Evolutionary conservation across 2,329 filamentous ascomycete species (phyloP).

Genomic region (Chalaropsis thielavioides): DNA sequence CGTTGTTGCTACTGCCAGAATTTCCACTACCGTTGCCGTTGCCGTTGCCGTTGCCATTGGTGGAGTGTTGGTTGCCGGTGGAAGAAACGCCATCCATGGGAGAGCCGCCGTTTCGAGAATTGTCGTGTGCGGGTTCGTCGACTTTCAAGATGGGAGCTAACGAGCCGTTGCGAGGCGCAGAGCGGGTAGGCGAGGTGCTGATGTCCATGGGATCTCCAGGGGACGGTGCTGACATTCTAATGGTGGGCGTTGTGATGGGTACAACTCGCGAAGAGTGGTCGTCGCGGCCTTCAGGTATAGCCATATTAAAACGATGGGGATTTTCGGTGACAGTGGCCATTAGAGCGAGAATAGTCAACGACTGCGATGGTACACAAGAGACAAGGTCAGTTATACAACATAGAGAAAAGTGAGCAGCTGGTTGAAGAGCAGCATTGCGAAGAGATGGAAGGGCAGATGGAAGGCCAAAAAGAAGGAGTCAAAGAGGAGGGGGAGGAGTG

Average conservation of each 20-base stretch:
- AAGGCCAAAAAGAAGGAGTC: neutral
- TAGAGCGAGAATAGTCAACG: neutral
- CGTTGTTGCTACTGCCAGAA: constrained; percentile 21
- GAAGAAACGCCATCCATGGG: constrained; percentile 20
- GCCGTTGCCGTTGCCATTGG: neutral
- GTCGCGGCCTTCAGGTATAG: constrained; percentile 15
- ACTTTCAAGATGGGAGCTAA: constrained; percentile 9
- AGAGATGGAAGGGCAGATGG: neutral
- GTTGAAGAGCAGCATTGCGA: neutral
- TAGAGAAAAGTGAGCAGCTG: neutral
- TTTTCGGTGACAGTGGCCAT: constrained; percentile 19
- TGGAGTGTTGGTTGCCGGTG: neutral
- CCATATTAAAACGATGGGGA: constrained; percentile 17
- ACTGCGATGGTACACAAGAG: neutral
- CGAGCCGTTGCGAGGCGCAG: constrained; percentile 19
- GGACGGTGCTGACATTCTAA: constrained; percentile 44
- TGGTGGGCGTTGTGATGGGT: constrained; percentile 43
- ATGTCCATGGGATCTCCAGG: constrained; percentile 49
- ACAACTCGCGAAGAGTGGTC: constrained; percentile 26
- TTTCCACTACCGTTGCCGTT: constrained; percentile 22
- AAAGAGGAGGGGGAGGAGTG: neutral
- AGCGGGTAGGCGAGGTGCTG: constrained; percentile 37
- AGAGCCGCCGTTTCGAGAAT: constrained; percentile 7
- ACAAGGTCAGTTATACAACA: neutral
- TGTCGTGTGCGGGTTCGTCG: constrained; percentile 10